Conservation (phyloP, 176 grass and related monocot genomes). For the Poa annua region DNA sequence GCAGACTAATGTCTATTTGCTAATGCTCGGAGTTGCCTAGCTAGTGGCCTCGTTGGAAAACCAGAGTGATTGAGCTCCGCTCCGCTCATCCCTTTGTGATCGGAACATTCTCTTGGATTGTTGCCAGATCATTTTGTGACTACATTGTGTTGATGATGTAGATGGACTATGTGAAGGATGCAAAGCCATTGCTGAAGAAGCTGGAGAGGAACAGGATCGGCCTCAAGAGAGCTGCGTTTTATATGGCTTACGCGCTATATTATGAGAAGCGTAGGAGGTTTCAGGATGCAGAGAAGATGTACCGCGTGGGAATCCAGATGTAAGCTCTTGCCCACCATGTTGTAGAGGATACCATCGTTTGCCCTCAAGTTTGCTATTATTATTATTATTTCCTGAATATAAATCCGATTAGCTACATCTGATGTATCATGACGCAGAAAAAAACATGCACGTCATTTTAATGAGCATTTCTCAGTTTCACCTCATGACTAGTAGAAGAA, state of each 20-base stretch:
- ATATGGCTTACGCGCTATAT: slow-evolving; percentile 86
- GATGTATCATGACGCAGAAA: neutral
- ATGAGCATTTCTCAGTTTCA: neutral
- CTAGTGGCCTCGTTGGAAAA: neutral
- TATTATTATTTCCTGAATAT: slow-evolving; percentile 17
- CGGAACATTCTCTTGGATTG: neutral
- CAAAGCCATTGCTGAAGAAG: slow-evolving; percentile 79
- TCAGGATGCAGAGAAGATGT: slow-evolving; percentile 73
- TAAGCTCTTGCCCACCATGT: slow-evolving; percentile 41
- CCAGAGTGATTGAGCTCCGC: neutral
- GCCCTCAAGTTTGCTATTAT: neutral
- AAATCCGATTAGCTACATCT: neutral
- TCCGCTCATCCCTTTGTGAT: neutral
- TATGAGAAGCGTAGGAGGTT: slow-evolving; percentile 88
- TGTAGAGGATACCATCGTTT: slow-evolving; percentile 3
- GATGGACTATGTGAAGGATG: slow-evolving; percentile 94
- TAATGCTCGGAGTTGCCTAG: neutral
- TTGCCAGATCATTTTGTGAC: neutral
- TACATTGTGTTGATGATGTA: slow-evolving; percentile 10
- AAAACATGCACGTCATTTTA: slow-evolving; percentile 11
- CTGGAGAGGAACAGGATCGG: slow-evolving; percentile 85
- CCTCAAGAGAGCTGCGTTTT: slow-evolving; percentile 73
- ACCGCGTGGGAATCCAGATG: slow-evolving; percentile 68
- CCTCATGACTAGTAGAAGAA: neutral
- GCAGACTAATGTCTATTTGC: neutral